Base-by-base conservation (phyloP, 306 rosid species). In the Vicia villosa region DNA sequence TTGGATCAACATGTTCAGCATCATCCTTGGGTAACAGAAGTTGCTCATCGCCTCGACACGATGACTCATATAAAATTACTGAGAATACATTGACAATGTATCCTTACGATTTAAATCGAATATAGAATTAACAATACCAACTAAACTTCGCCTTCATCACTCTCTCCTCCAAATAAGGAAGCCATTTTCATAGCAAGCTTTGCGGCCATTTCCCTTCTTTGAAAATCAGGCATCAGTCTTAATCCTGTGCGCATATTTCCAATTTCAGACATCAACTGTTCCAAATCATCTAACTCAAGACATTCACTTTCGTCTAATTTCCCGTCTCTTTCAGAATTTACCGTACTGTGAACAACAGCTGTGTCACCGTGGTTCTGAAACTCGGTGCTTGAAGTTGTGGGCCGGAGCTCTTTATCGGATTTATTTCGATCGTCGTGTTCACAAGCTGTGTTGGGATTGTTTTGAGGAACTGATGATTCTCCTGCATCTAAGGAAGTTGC, bases 161-260 rank as follows among this genome's bases (percentile, higher is more conserved):
- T 89, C 21, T 68, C 83, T 22, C 87, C 98, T 57, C 87, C 90
- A 77, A 88, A 93, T 82, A 90, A 76, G 75, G 90, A 52, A 61
- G 96, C 98, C 96, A 90, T 88, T 85, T 86, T 90, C 92, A 85
- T 62, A 4, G 96, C 93, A 32, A 90, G 68, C 68, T 92, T 88
- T 50, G 96, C 96, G 3, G 96, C 96, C 96, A 82, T 93, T 73
- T 90, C 96, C 77, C 87, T 75, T 76, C 96, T 85, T 80, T 86
- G 91, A 78, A 88, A 90, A 83, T 90, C 98, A 10, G 96, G 96
- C 96, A 93, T 90, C 81, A 90, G 76, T 79, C 98, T 89, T 81
- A 93, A 75, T 52, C 82, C 86, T 19, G 72, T 77, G 8, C 92
- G 96, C 88, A 84, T 76, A 73, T 86, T 92, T 63, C 96, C 92